Evolutionary conservation across 2,329 filamentous ascomycete species (phyloP).

Genomic region (Hypoxylon sp.): DNA sequence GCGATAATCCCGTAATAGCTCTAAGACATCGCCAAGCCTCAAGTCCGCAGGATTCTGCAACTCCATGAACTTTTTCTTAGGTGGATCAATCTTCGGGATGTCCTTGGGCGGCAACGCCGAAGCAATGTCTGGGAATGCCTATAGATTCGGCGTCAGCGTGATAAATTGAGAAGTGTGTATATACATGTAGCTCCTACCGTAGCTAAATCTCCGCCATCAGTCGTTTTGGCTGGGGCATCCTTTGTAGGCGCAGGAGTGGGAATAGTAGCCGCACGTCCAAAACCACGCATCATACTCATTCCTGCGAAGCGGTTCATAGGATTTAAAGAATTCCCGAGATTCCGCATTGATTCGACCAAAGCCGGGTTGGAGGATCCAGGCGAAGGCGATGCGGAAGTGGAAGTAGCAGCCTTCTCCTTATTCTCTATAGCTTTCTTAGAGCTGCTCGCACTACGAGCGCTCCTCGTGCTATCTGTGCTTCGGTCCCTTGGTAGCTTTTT

Average conservation of each 20-base stretch:
- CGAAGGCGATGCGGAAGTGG: conserved; percentile 52
- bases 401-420: conserved; percentile 58
- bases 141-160: conserved; percentile 23
- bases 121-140: conserved; percentile 75
- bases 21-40: conserved; percentile 79
- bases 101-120: conserved; percentile 69
- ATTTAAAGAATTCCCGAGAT: conserved; percentile 84
- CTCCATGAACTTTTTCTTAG: conserved; percentile 81
- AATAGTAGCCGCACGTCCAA: conserved; percentile 71
- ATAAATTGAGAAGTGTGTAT: not conserved
- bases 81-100: conserved; percentile 71
- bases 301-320: conserved; percentile 83
- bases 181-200: conserved; percentile 62
- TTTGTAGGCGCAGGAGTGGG: conserved; percentile 58
- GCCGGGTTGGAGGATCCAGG: conserved; percentile 67
- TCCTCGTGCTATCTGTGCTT: conserved; percentile 81
- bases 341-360: conserved; percentile 84
- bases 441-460: conserved; percentile 72
- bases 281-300: conserved; percentile 81
- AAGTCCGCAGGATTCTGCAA: conserved; percentile 78
- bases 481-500: conserved; percentile 75
- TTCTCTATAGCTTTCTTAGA: conserved; percentile 68
- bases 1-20: conserved; percentile 81
- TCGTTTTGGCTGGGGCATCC: conserved; percentile 53
- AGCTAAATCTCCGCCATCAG: conserved; percentile 70